Evolutionary conservation across 176 grass and related monocot genomes (phyloP).

Genomic region (Stipa capillata): DNA sequence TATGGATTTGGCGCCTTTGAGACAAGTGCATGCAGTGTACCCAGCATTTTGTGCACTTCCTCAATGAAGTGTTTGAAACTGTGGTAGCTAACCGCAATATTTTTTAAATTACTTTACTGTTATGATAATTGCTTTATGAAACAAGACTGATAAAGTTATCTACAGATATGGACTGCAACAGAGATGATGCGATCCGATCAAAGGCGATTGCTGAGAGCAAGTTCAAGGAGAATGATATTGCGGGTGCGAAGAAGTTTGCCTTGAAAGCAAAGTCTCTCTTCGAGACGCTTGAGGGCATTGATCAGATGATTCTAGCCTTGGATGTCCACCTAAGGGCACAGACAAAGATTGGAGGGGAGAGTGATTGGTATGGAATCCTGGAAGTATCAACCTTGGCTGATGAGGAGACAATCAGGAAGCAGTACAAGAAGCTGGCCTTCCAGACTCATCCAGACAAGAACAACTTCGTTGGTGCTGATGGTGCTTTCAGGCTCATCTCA

Average conservation of each 20-base stretch:
- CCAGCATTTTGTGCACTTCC: not conserved
- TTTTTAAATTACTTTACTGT: not conserved
- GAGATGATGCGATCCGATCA: constrained; percentile 35
- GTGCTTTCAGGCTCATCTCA: constrained; percentile 48
- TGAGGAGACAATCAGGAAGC: constrained; percentile 50
- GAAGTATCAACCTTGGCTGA: constrained; percentile 30
- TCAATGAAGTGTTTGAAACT: not conserved
- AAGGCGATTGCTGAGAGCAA: constrained; percentile 61
- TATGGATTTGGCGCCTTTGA: constrained; percentile 4
- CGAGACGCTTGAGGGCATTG: constrained; percentile 42
- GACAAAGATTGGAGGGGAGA: constrained; percentile 30
- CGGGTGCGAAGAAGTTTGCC: constrained; percentile 49
- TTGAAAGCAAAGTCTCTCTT: constrained; percentile 57
- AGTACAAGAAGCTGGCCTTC: constrained; percentile 62
- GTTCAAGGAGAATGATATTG: constrained; percentile 45
- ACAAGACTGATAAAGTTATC: constrained; percentile 5
- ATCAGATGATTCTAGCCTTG: constrained; percentile 52
- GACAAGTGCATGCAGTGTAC: not conserved
- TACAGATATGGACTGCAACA: constrained; percentile 67
- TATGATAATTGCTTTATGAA: constrained; percentile 2
- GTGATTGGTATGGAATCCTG: constrained; percentile 59
- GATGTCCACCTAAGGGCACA: constrained; percentile 48
- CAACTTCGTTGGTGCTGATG: constrained; percentile 40
- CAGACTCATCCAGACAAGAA: constrained; percentile 80
- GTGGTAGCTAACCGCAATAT: not conserved